Evolutionary conservation across 768 basidiomycete genomes (phyloP).

Genomic region (Filobasidium floriforme): DNA sequence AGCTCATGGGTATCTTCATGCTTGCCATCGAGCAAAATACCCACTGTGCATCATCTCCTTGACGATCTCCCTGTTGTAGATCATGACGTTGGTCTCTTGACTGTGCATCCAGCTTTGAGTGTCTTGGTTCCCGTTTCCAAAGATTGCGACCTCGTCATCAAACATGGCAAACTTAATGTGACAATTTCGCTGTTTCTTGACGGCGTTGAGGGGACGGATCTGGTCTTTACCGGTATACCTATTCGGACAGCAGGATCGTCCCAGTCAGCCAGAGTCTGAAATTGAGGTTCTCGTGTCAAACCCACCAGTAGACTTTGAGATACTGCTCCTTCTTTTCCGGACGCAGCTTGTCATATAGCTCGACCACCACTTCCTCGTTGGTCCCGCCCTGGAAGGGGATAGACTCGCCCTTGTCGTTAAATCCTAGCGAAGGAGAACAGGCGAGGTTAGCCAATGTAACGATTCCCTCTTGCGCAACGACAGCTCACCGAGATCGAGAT

Average conservation of each 20-base stretch:
- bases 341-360: constrained; percentile 54
- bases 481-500: constrained; percentile 53
- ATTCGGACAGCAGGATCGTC: constrained; percentile 5
- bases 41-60: constrained; percentile 53
- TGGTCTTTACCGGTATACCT: constrained; percentile 61
- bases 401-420: constrained; percentile 57
- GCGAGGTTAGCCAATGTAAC: not conserved
- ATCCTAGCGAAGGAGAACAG: constrained; percentile 26
- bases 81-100: constrained; percentile 62
- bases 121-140: constrained; percentile 65
- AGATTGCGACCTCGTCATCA: constrained; percentile 59
- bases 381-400: constrained; percentile 65
- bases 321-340: constrained; percentile 50
- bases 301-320: constrained; percentile 44
- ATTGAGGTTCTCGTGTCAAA: too few species aligned
- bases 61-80: constrained; percentile 54
- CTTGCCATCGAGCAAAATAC: constrained; percentile 4
- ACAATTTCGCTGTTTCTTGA: constrained; percentile 62
- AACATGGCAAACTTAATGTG: constrained; percentile 65
- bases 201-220: constrained; percentile 58
- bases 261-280: not conserved
- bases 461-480: constrained; percentile 43
- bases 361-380: constrained; percentile 60
- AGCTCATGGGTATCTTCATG: not conserved
- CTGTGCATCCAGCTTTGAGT: constrained; percentile 67